phyloP scores from a whole-genome alignment of 2,329 filamentous ascomycete genomes.

The Phialocephala subalpina region DNA sequence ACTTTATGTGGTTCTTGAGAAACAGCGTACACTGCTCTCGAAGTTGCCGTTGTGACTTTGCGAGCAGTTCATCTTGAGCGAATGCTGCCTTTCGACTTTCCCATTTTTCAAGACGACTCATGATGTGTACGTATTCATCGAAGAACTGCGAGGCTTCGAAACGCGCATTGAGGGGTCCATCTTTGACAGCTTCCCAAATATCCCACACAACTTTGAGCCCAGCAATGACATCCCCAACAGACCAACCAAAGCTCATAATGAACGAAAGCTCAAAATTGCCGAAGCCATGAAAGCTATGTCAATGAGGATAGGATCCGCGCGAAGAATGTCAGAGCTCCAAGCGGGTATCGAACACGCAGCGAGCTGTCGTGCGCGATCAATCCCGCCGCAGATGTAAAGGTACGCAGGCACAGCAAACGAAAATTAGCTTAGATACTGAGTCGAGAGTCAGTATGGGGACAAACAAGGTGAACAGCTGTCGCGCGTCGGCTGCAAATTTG shows the following conservation, averaged over 20 bases:
- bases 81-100: constrained; percentile 24
- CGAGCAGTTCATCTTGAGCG: constrained; percentile 19
- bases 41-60: constrained; percentile 26
- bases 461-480: not conserved
- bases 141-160: constrained; percentile 36
- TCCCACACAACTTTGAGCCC: constrained; percentile 38
- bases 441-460: not conserved
- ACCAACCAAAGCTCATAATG: constrained; percentile 47
- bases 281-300: constrained; percentile 1
- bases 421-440: not conserved
- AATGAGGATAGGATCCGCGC: not conserved
- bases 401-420: not conserved
- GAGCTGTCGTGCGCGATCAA: not conserved
- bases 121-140: constrained; percentile 32
- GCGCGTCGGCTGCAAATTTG: not conserved
- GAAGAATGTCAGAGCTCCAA: not conserved
- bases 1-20: constrained; percentile 32
- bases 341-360: not conserved
- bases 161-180: constrained; percentile 34
- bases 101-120: constrained; percentile 33
- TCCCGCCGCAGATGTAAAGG: not conserved
- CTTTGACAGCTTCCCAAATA: constrained; percentile 32
- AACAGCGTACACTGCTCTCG: constrained; percentile 30
- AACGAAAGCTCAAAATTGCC: not conserved
- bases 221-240: constrained; percentile 45